Percentiles rank a stretch among this genome's conserved stretches.
Evolutionary conservation across 768 basidiomycete species (phyloP).

Genomic region (Dictyophora rubrovolvata): DNA sequence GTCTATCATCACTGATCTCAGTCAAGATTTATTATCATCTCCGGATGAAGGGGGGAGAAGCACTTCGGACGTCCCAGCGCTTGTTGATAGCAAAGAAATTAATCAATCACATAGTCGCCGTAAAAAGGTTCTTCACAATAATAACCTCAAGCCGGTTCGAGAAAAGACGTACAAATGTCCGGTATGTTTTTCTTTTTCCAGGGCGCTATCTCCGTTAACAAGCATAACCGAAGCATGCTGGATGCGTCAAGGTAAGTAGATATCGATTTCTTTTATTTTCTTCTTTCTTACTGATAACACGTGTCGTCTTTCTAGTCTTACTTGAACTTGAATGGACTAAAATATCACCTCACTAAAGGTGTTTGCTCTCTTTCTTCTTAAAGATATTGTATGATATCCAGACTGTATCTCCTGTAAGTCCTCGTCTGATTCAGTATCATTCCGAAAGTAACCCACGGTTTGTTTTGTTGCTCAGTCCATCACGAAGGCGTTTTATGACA

Average conservation of each 20-base stretch:
- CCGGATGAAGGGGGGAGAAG: slow-evolving; percentile 1
- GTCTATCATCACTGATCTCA: slow-evolving; percentile 7
- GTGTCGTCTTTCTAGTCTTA: slow-evolving; percentile 32
- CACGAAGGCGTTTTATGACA: not conserved
- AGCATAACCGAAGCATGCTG: slow-evolving; percentile 20
- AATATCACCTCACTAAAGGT: slow-evolving; percentile 59
- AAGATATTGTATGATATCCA: not conserved
- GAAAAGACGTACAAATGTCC: slow-evolving; percentile 42
- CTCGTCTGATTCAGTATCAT: no score
- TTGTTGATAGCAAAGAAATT: not conserved
- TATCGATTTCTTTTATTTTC: slow-evolving; percentile 2
- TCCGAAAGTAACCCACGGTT: no score
- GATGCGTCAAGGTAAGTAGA: slow-evolving; percentile 41
- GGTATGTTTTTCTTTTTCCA: slow-evolving; percentile 23
- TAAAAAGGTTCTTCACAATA: not conserved
- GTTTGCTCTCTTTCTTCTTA: slow-evolving; percentile 32
- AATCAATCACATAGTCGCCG: not conserved
- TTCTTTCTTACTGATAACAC: not conserved
- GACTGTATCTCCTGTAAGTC: not conserved
- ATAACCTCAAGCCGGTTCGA: slow-evolving; percentile 17
- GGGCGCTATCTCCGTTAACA: not conserved
- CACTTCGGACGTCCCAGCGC: not conserved
- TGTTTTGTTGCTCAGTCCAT: not conserved
- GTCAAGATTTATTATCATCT: not conserved
- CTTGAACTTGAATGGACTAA: slow-evolving; percentile 56